These are phyloP conservation scores for Microcos paniculata DNA, from an alignment of 345 rosid species.

Conservation along the genomic window DNA sequence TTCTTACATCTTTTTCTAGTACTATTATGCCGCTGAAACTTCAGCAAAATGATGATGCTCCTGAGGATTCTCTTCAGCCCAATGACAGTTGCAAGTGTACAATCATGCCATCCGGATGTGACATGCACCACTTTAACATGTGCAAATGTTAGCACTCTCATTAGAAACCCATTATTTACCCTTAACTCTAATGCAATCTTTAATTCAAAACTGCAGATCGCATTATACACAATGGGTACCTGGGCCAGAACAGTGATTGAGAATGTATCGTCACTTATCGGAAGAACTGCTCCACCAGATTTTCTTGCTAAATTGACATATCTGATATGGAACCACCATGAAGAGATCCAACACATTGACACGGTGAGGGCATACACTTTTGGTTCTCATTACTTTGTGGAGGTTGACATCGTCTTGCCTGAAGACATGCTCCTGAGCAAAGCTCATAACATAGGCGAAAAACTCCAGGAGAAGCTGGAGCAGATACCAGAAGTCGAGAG, in stretches of 20 bases:
- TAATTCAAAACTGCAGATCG: conserved; percentile 46
- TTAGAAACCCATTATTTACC: not conserved
- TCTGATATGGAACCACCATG: conserved; percentile 80
- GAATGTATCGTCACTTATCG: conserved; percentile 65
- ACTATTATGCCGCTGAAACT: not conserved
- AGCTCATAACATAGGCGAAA: conserved; percentile 84
- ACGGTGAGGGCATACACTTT: conserved; percentile 84
- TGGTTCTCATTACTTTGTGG: conserved; percentile 81
- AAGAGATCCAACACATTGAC: conserved; percentile 69
- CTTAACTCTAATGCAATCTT: not conserved
- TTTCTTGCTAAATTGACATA: conserved; percentile 74
- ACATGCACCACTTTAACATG: not conserved
- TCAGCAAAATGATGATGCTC: not conserved
- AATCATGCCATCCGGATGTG: not conserved
- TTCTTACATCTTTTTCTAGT: not conserved
- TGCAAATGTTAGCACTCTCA: too few relatives aligned
- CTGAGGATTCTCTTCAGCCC: not conserved
- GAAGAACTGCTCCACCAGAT: conserved; percentile 82
- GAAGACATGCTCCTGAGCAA: conserved; percentile 60
- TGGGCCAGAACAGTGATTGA: conserved; percentile 80
- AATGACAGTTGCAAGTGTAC: not conserved
- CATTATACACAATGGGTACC: conserved; percentile 67
- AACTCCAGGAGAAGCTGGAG: conserved; percentile 86
- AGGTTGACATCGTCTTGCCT: conserved; percentile 77
- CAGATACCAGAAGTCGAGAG: conserved; percentile 76